These are phyloP conservation scores for Pythium sp. DNA, from an alignment of 352 stramenopile genomes.

Conservation along the genomic window DNA sequence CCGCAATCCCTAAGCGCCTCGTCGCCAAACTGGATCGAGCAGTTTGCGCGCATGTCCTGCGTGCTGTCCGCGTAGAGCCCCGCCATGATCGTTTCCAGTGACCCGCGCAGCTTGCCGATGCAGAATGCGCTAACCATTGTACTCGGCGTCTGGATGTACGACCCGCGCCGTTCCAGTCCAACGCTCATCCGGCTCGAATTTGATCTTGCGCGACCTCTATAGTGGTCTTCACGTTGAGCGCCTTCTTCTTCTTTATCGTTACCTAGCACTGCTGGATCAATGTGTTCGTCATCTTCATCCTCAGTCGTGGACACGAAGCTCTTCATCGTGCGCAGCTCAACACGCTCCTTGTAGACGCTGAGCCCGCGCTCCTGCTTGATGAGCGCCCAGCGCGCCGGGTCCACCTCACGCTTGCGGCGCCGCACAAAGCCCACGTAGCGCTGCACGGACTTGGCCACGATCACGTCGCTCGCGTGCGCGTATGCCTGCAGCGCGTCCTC, in stretches of 20 bases:
- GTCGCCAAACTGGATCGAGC: constrained; percentile 45
- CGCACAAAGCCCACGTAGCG: constrained; percentile 49
- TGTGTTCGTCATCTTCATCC: neutral
- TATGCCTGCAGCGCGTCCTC: constrained; percentile 35
- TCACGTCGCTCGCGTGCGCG: constrained; percentile 41
- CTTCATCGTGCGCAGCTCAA: constrained; percentile 23
- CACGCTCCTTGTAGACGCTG: constrained; percentile 52
- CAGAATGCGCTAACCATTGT: constrained; percentile 60
- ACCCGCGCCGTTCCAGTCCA: constrained; percentile 5
- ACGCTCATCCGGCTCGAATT: neutral
- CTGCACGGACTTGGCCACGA: constrained; percentile 50
- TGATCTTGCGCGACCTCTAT: neutral
- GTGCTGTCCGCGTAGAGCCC: constrained; percentile 46
- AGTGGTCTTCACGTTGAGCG: constrained; percentile 5
- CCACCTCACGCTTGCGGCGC: constrained; percentile 33
- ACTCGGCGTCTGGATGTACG: constrained; percentile 20
- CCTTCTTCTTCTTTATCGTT: constrained; percentile 16
- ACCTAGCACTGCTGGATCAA: neutral
- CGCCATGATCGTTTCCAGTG: constrained; percentile 47
- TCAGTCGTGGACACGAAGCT: constrained; percentile 6
- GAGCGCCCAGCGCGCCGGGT: constrained; percentile 34
- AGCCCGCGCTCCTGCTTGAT: constrained; percentile 43
- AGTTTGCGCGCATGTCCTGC: constrained; percentile 40
- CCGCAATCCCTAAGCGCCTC: constrained; percentile 35
- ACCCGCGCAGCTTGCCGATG: constrained; percentile 37